phyloP scores from a whole-genome alignment of 371 early-diverging fungal species.

The Circinella umbellata region DNA sequence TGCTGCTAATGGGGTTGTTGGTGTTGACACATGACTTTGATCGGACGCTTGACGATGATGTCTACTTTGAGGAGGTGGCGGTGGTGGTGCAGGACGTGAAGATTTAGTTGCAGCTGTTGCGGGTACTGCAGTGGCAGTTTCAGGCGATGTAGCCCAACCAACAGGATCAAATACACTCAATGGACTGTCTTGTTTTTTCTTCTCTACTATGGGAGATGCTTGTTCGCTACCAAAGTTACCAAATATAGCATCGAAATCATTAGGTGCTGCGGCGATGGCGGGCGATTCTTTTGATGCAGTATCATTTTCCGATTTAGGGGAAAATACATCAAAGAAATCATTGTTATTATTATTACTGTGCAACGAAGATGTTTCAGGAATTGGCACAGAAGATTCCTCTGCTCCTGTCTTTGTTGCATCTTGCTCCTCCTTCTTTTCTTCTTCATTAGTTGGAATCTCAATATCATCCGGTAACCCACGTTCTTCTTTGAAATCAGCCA shows the following conservation, averaged over 20 bases:
- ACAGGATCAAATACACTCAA: conserved; percentile 29
- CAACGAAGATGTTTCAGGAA: background rate
- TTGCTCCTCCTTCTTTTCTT: background rate
- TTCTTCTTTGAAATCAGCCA: conserved; percentile 42
- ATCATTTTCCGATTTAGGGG: conserved; percentile 14
- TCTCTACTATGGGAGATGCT: conserved; percentile 10
- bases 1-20: conserved; percentile 8
- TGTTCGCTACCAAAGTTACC: conserved; percentile 22
- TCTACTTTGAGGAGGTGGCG: conserved; percentile 55
- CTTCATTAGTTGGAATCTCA: conserved; percentile 8
- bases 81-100: conserved; percentile 29
- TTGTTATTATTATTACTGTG: background rate
- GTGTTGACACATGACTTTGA: conserved; percentile 15
- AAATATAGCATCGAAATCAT: conserved; percentile 53
- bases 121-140: conserved; percentile 5
- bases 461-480: conserved; percentile 18
- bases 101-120: conserved; percentile 9
- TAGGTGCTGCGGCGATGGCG: background rate
- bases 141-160: conserved; percentile 27
- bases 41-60: conserved; percentile 43
- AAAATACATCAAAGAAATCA: conserved; percentile 27
- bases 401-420: background rate
- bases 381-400: background rate
- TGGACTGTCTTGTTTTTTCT: conserved; percentile 8
- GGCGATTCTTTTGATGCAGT: conserved; percentile 1